Conservation (phyloP, 345 rosid genomes). For the Brassica rapa region DNA sequence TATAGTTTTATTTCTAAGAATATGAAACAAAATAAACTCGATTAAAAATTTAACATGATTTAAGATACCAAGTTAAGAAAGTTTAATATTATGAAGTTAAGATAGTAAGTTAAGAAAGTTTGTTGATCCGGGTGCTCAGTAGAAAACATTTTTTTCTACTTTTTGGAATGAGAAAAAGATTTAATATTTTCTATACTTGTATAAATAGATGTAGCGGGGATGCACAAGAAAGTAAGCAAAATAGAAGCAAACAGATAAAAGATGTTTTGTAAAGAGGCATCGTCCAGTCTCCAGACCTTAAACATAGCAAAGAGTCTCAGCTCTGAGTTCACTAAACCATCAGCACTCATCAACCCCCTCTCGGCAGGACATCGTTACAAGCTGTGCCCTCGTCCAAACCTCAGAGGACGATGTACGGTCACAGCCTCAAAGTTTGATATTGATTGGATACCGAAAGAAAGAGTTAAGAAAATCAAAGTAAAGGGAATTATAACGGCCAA, state of each 20-base stretch:
- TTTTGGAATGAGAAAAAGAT: background rate
- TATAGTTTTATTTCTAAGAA: too few species aligned
- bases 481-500: conserved; percentile 28
- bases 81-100: too few species aligned
- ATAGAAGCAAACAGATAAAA: background rate
- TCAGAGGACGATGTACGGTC: conserved; percentile 26
- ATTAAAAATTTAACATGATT: background rate
- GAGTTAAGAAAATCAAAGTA: conserved; percentile 21
- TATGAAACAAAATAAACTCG: too few species aligned
- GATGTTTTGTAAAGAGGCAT: conserved; percentile 38
- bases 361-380: conserved; percentile 9
- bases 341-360: conserved; percentile 15
- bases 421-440: conserved; percentile 16
- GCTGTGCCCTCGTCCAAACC: conserved; percentile 11
- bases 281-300: conserved; percentile 31
- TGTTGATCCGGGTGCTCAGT: background rate
- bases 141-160: background rate
- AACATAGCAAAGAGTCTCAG: conserved; percentile 21
- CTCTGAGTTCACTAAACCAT: conserved; percentile 28
- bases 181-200: background rate
- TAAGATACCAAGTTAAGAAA: too few species aligned
- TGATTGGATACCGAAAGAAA: background rate
- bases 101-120: too few species aligned
- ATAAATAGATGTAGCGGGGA: conserved; percentile 24
- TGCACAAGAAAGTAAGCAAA: conserved; percentile 17